Evolutionary conservation across 352 stramenopile species (phyloP).

Genomic region (Lagenidium giganteum): DNA sequence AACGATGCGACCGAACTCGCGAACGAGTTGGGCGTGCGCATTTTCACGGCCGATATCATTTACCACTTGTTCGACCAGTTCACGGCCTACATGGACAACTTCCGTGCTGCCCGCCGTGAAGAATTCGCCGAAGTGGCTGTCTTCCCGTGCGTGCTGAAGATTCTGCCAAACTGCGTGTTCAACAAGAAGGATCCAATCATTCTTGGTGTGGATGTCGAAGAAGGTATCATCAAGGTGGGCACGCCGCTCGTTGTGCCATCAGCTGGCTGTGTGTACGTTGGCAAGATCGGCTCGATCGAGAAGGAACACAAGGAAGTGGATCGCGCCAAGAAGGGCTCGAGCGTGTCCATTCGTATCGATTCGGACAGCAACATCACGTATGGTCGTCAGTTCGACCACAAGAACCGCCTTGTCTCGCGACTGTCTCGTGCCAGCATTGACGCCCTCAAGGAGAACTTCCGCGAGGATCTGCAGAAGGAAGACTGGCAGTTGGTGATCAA

Average conservation of each 20-base stretch:
- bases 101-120: slow-evolving; percentile 87
- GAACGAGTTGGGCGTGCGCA: slow-evolving; percentile 92
- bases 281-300: slow-evolving; percentile 96
- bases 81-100: slow-evolving; percentile 96
- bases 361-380: slow-evolving; percentile 96
- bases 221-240: slow-evolving; percentile 97
- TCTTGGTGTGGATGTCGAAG: slow-evolving; percentile 95
- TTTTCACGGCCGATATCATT: slow-evolving; percentile 99
- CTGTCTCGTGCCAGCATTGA: slow-evolving; percentile 95
- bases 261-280: slow-evolving; percentile 81
- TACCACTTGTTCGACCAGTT: slow-evolving; percentile 99
- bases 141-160: slow-evolving; percentile 96
- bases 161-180: slow-evolving; percentile 98
- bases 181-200: slow-evolving; percentile 99
- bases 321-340: slow-evolving; percentile 91
- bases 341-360: slow-evolving; percentile 96
- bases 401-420: slow-evolving; percentile 81
- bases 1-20: slow-evolving; percentile 89
- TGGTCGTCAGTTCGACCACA: slow-evolving; percentile 96
- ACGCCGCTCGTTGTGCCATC: slow-evolving; percentile 92
- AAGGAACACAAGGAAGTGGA: slow-evolving; percentile 95
- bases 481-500: slow-evolving; percentile 98
- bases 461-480: slow-evolving; percentile 96
- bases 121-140: slow-evolving; percentile 91
- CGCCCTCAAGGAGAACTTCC: slow-evolving; percentile 98